A percentile compares a stretch with the other conserved stretches of the same genome.
Conservation (phyloP, 2,329 filamentous ascomycete genomes). For the Lecanicillium sp. region DNA sequence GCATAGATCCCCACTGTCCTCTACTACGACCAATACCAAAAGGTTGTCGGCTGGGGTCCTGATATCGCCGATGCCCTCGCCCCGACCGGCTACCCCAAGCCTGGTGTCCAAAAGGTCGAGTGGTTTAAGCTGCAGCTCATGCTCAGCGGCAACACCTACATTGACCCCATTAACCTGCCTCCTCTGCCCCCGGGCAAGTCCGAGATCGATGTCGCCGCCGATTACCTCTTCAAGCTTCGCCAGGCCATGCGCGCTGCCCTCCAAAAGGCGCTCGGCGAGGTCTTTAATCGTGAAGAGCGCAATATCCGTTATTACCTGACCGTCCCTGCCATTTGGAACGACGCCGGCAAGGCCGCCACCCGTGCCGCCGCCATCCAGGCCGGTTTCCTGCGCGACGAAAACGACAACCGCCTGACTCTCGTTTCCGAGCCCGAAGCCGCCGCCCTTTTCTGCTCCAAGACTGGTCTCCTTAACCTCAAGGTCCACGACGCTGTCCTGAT, state of each 20-base stretch:
- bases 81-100: constrained; percentile 95
- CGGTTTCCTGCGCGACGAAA: constrained; percentile 92
- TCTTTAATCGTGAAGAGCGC: constrained; percentile 95
- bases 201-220: constrained; percentile 97
- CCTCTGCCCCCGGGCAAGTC: constrained; percentile 96
- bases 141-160: constrained; percentile 98
- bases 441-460: constrained; percentile 96
- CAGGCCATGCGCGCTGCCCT: constrained; percentile 94
- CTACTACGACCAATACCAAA: constrained; percentile 99
- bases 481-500: constrained; percentile 98
- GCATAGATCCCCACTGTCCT: constrained; percentile 92
- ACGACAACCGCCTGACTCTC: constrained; percentile 90
- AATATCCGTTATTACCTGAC: constrained; percentile 98
- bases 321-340: constrained; percentile 99
- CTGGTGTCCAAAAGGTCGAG: constrained; percentile 96
- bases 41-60: constrained; percentile 98
- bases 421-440: constrained; percentile 96
- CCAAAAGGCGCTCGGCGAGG: constrained; percentile 93
- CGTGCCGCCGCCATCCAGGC: constrained; percentile 94
- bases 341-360: constrained; percentile 94
- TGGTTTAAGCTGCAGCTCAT: constrained; percentile 99
- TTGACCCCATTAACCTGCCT: constrained; percentile 97
- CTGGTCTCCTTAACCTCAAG: constrained; percentile 90
- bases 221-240: constrained; percentile 96
- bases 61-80: constrained; percentile 96